Evolutionary conservation across 345 rosid genomes (phyloP), one percentile per base, ranked within the genome.

Genomic region (Cardamine chenopodiifolia): DNA sequence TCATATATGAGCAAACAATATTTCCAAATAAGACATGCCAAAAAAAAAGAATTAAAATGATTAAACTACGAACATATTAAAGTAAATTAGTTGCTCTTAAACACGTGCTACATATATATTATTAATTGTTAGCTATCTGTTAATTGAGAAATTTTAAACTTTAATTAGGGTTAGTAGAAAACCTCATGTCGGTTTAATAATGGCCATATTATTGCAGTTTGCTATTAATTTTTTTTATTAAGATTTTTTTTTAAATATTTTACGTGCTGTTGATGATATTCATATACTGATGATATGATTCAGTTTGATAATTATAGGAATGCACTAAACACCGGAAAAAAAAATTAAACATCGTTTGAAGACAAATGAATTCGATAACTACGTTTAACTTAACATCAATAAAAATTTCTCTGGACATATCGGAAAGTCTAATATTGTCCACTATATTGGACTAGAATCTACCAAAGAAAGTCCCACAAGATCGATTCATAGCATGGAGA

Each of bases 321-420:
- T 71, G 50, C 31, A 37, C 22, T 26, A 71, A 49, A 35, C 50
- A 71, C 60, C 53, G 61, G 25, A 34, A 71, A 20, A 49, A 2
- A 15, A 35, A 35, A 34, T 37, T 8, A 40, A 62, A 53, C 45
- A 62, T 31, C 62, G 54, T 62, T 19, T 53, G 44, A 62, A 39
- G 62, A 72, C 54, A 72, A 53, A 37, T 67, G 70, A 52, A 66
- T 35, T 23, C 1, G 61, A 67, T 14, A 37, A 50, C 44, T 62
- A 50, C 62, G 54, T 62, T 39, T 39, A 62, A 52, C 69, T 62
- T 62, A 61, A 62, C 53, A 72, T 50, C 32, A 26, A 62, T 62
- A 19, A 52, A 25, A 8, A 25, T 61, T 35, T 47, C 34, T 57
- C 23, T n/a, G 57, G 32, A 20, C 48, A 47, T 34, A 7, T 34